phyloP scores from a whole-genome alignment of 108 stramenopile genomes.

The Cylindrotheca fusiformis region DNA sequence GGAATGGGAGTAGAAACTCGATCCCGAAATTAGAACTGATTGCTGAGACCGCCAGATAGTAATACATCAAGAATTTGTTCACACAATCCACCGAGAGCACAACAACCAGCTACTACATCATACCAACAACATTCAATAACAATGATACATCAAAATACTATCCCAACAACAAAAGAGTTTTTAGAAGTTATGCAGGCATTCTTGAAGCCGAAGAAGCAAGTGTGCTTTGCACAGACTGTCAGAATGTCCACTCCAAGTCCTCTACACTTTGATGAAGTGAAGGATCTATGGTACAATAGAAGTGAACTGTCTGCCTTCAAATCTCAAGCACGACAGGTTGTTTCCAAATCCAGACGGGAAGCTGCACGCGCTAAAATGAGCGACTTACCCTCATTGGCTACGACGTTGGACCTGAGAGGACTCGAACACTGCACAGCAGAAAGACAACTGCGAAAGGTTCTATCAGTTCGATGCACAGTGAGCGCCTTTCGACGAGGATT shows the following conservation, averaged over 20 bases:
- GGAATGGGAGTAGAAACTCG: too few species aligned
- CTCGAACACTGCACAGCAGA: constrained; percentile 12
- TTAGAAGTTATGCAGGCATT: not conserved
- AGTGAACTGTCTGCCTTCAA: constrained; percentile 6
- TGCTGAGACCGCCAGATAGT: too few species aligned
- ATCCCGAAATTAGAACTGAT: too few species aligned
- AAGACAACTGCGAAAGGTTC: constrained; percentile 8
- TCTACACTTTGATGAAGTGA: not conserved
- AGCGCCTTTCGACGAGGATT: constrained; percentile 11
- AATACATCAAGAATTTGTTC: too few species aligned
- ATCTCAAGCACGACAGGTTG: constrained; percentile 7
- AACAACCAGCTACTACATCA: too few species aligned
- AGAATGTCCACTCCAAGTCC: not conserved
- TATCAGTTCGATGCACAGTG: constrained; percentile 18
- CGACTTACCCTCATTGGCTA: too few species aligned
- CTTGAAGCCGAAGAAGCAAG: not conserved
- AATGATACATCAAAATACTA: too few species aligned
- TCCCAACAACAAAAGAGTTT: not conserved
- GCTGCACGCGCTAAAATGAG: not conserved
- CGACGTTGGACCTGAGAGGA: constrained; percentile 6
- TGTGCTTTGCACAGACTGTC: not conserved
- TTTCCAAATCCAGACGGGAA: not conserved
- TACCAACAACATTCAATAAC: too few species aligned
- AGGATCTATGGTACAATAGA: constrained; percentile 14
- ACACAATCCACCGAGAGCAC: too few species aligned